These are phyloP conservation scores for Yamadazyma pseudoaaseri DNA, from an alignment of 1,139 yeast species.

Conservation along the genomic window DNA sequence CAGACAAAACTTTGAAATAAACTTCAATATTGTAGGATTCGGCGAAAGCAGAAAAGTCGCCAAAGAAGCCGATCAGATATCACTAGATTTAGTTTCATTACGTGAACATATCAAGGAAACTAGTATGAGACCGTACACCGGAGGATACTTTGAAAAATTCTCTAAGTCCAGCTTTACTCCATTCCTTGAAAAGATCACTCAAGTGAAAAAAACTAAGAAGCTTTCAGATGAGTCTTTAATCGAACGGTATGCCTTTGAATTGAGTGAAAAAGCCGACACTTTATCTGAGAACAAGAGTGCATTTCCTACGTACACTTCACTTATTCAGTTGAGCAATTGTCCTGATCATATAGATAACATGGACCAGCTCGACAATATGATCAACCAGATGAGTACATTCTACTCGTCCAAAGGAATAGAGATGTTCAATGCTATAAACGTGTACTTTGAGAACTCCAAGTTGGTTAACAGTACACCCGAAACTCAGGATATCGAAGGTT, in stretches of 20 bases:
- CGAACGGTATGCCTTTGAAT: constrained; percentile 29
- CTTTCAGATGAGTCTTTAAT: constrained; percentile 17
- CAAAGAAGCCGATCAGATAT: constrained; percentile 2
- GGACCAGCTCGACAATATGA: constrained; percentile 50
- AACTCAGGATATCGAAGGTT: constrained; percentile 7
- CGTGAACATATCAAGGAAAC: constrained; percentile 2
- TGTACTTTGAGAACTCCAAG: constrained; percentile 4
- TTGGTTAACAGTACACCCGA: constrained; percentile 5
- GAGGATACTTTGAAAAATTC: constrained; percentile 13
- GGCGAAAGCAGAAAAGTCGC: constrained; percentile 4
- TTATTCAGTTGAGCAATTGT: constrained; percentile 11
- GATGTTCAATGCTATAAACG: constrained; percentile 9
- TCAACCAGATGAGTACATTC: constrained; percentile 43
- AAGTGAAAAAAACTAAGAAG: background rate
- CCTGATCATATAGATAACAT: constrained; percentile 25
- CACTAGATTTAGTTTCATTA: constrained; percentile 8
- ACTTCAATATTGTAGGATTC: constrained; percentile 10
- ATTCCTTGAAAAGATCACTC: constrained; percentile 10
- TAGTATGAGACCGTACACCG: constrained; percentile 8
- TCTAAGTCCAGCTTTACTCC: constrained; percentile 11
- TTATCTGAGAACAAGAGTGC: constrained; percentile 4
- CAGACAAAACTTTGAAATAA: constrained; percentile 13
- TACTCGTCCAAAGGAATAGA: constrained; percentile 28
- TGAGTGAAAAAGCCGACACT: constrained; percentile 24
- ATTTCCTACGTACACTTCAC: constrained; percentile 11